Evolutionary conservation across 352 stramenopile genomes (phyloP).

Genomic region (Phytopythium aichiense): DNA sequence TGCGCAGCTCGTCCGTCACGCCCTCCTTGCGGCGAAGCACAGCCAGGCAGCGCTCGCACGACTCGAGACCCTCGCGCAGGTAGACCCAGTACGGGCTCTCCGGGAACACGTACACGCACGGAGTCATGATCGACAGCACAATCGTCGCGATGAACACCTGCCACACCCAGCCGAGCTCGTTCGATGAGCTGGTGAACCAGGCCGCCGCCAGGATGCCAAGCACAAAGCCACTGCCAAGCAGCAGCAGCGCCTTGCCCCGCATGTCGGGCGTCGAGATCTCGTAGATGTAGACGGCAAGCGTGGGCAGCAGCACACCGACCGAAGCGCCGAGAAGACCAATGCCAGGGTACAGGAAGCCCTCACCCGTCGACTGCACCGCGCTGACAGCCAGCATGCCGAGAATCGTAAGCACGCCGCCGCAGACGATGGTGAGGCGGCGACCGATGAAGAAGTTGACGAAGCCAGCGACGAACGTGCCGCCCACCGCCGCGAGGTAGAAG

Average conservation of each 20-base stretch:
- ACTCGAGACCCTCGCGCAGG: slow-evolving; percentile 68
- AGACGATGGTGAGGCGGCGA: slow-evolving; percentile 69
- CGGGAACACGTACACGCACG: slow-evolving; percentile 80
- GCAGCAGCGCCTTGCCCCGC: slow-evolving; percentile 73
- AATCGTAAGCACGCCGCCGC: slow-evolving; percentile 58
- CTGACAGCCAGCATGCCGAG: slow-evolving; percentile 71
- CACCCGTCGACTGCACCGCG: slow-evolving; percentile 42
- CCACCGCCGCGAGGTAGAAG: slow-evolving; percentile 55
- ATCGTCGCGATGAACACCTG: slow-evolving; percentile 79
- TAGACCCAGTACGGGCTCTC: slow-evolving; percentile 86
- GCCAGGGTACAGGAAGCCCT: slow-evolving; percentile 57
- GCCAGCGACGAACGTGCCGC: slow-evolving; percentile 46
- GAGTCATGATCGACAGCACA: slow-evolving; percentile 76
- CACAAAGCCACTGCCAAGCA: slow-evolving; percentile 69
- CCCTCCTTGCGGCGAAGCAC: slow-evolving; percentile 75
- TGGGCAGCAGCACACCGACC: slow-evolving; percentile 65
- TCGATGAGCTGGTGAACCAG: slow-evolving; percentile 68
- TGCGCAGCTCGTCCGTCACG: slow-evolving; percentile 66
- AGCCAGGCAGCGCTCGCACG: slow-evolving; percentile 63
- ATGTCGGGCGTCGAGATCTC: slow-evolving; percentile 84
- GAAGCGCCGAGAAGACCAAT: slow-evolving; percentile 54
- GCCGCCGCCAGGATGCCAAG: slow-evolving; percentile 52
- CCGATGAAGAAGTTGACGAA: slow-evolving; percentile 70
- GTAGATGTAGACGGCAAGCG: slow-evolving; percentile 81
- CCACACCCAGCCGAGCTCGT: slow-evolving; percentile 81